Percentiles rank a stretch among this genome's conserved stretches.
Conservation (phyloP, 2,329 filamentous ascomycete genomes). For the Sarocladiaceae sp. region DNA sequence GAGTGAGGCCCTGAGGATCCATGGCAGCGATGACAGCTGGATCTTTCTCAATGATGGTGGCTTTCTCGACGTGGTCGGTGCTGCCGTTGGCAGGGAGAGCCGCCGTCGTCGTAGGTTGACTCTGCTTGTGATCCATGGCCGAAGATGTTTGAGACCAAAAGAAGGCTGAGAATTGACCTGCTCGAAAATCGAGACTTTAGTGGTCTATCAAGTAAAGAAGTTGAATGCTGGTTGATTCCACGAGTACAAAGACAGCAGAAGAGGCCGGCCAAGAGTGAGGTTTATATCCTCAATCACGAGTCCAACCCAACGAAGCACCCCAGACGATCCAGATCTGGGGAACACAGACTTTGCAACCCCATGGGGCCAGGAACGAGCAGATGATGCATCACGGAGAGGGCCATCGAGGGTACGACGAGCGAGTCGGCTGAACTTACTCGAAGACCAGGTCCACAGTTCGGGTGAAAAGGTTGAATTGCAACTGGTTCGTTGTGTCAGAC, state of each 20-base stretch:
- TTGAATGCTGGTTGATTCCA: neutral
- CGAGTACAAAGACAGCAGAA: neutral
- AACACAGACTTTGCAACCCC: neutral
- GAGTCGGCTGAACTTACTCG: neutral
- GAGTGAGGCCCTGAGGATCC: constrained; percentile 15
- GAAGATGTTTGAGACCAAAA: neutral
- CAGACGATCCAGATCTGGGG: neutral
- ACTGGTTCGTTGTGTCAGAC: neutral
- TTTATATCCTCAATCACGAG: constrained; percentile 1
- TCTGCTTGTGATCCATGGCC: constrained; percentile 1
- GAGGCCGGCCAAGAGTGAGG: neutral
- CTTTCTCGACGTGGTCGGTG: constrained; percentile 3
- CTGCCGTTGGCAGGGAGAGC: constrained; percentile 1
- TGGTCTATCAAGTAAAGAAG: too few species aligned
- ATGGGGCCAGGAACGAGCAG: neutral
- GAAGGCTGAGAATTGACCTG: neutral
- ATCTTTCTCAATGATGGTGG: neutral
- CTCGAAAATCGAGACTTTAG: too few species aligned
- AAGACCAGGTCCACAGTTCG: neutral
- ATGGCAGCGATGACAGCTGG: constrained; percentile 3
- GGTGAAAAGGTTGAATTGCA: constrained; percentile 2
- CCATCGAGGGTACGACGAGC: neutral
- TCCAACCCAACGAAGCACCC: too few species aligned
- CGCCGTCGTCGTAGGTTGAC: neutral
- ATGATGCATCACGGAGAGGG: neutral